A percentile compares a stretch with the other conserved stretches of the same genome.
Evolutionary conservation across 2,329 filamentous ascomycete species (phyloP).

Genomic region (Golovinomyces cichoracearum): DNA sequence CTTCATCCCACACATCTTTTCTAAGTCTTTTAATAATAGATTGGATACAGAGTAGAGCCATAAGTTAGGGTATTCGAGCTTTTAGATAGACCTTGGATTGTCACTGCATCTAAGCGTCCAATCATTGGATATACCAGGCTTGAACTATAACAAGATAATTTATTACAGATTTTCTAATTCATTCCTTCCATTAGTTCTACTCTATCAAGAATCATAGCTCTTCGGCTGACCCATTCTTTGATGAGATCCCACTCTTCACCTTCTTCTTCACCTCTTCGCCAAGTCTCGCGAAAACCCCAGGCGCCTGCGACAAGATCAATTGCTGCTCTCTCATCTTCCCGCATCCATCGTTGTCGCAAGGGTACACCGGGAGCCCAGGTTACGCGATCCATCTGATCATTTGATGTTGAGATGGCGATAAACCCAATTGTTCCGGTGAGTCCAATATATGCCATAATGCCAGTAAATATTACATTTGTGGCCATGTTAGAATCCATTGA

Average conservation of each 20-base stretch:
- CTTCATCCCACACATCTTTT: no score
- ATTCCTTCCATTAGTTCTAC: slow-evolving; percentile 84
- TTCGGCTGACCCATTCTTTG: slow-evolving; percentile 54
- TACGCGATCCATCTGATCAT: slow-evolving; percentile 86
- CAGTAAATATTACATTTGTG: slow-evolving; percentile 53
- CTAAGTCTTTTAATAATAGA: no score
- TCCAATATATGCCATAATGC: slow-evolving; percentile 57
- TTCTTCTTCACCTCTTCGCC: slow-evolving; percentile 66
- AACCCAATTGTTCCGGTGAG: slow-evolving; percentile 62
- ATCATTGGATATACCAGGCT: no score
- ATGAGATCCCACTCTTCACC: slow-evolving; percentile 73
- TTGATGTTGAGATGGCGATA: slow-evolving; percentile 61
- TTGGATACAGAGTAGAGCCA: no score
- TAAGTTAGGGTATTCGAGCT: no score
- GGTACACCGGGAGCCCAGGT: slow-evolving; percentile 70
- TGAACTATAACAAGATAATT: no score
- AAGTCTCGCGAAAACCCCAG: slow-evolving; percentile 71
- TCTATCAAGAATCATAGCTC: slow-evolving; percentile 74
- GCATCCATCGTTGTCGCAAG: slow-evolving; percentile 55
- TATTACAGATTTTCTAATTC: slow-evolving; percentile 34
- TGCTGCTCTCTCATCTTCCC: slow-evolving; percentile 71
- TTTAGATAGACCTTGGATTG: no score
- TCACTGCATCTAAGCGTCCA: no score
- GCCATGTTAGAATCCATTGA: slow-evolving; percentile 54
- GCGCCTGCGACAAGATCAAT: slow-evolving; percentile 64